Conservation (phyloP, 2,329 filamentous ascomycete species). For the Ophiosphaerella narmari region DNA sequence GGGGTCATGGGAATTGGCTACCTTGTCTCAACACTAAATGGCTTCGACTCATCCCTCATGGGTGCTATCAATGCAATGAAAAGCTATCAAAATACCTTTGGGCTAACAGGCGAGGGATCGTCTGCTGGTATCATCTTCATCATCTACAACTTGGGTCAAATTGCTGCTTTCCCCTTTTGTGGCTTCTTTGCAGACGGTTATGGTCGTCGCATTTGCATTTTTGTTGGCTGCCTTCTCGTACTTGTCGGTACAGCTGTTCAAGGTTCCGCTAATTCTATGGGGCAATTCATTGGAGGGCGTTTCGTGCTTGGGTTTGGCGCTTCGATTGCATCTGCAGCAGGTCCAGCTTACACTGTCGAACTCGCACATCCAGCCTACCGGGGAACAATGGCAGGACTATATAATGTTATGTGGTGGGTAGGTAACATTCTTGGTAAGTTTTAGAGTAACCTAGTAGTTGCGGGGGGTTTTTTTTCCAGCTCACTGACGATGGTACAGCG, state of each 20-base stretch:
- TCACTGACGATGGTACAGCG: constrained; percentile 29
- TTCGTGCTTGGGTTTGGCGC: constrained; percentile 55
- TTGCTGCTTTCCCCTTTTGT: constrained; percentile 55
- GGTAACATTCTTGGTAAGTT: constrained; percentile 51
- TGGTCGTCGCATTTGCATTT: constrained; percentile 61
- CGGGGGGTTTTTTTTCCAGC: too few species aligned
- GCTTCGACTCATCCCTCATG: constrained; percentile 47
- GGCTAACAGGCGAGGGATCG: constrained; percentile 53
- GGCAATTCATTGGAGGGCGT: constrained; percentile 58
- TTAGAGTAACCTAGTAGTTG: too few species aligned
- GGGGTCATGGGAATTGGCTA: constrained; percentile 42
- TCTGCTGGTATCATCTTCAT: constrained; percentile 55
- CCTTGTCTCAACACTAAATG: constrained; percentile 42
- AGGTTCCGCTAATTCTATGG: constrained; percentile 51
- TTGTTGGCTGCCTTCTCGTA: constrained; percentile 59
- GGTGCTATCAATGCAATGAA: constrained; percentile 60
- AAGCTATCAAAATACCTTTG: constrained; percentile 57
- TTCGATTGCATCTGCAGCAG: constrained; percentile 60
- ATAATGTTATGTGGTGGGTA: constrained; percentile 52
- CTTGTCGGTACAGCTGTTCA: constrained; percentile 59
- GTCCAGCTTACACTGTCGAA: constrained; percentile 64
- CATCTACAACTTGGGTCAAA: constrained; percentile 56
- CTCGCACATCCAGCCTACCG: constrained; percentile 65
- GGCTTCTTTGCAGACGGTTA: constrained; percentile 48
- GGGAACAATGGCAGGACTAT: constrained; percentile 64